A percentile compares a stretch with the other conserved stretches of the same genome.
phyloP scores from a whole-genome alignment of 257 asterid species.

The Solanum tarapatanum region DNA sequence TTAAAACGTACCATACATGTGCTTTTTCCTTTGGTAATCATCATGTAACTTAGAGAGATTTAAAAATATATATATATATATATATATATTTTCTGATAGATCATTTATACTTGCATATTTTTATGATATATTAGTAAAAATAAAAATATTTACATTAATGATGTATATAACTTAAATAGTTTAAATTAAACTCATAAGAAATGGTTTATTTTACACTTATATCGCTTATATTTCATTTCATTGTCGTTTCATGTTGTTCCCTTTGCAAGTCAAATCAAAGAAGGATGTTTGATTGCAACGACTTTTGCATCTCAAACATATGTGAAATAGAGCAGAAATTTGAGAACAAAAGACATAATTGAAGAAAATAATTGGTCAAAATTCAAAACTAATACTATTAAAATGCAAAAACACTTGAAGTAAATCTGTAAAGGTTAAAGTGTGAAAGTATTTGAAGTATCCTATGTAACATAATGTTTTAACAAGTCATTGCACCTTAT shows the following conservation, averaged over 20 bases:
- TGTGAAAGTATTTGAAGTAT: not conserved
- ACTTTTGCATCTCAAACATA: not conserved
- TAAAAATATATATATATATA: no score
- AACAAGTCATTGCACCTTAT: not conserved
- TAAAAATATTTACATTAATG: no score
- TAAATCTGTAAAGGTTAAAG: not conserved
- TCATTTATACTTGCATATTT: not conserved
- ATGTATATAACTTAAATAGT: no score
- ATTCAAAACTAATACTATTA: not conserved
- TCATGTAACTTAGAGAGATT: not conserved
- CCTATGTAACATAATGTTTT: not conserved
- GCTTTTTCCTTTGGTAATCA: not conserved
- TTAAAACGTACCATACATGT: not conserved
- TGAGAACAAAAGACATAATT: not conserved
- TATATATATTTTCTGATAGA: not conserved
- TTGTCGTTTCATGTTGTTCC: not conserved
- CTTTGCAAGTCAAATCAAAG: not conserved
- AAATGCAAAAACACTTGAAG: not conserved
- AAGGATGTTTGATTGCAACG: no score
- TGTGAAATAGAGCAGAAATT: not conserved
- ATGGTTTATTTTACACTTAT: no score
- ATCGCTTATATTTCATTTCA: no score
- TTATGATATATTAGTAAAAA: not conserved
- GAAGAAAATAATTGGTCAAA: not conserved
- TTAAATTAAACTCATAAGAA: no score